phyloP scores from a whole-genome alignment of 2,329 filamentous ascomycete genomes.

The Claviceps arundinis region DNA sequence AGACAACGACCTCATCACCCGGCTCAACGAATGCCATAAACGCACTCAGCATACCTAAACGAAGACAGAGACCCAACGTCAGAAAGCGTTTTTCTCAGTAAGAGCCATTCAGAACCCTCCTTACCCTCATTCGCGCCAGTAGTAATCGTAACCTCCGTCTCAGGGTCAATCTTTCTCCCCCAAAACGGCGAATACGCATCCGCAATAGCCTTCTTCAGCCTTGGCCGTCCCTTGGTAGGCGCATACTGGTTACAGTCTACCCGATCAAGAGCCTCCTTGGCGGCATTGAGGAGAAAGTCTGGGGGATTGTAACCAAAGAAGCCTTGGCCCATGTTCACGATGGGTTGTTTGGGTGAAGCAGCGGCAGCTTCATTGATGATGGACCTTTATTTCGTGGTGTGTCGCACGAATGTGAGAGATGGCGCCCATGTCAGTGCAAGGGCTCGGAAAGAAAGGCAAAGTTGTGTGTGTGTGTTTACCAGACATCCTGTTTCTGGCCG shows the following conservation, averaged over 20 bases:
- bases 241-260: conserved; percentile 99
- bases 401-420: neutral
- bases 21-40: conserved; percentile 96
- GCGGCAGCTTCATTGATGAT: conserved; percentile 55
- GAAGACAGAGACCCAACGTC: neutral
- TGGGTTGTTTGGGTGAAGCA: conserved; percentile 48
- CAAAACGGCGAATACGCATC: conserved; percentile 87
- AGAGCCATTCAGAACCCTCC: neutral
- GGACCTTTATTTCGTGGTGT: conserved; percentile 28
- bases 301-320: conserved; percentile 93
- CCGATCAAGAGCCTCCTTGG: conserved; percentile 74
- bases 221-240: conserved; percentile 82
- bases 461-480: conserved; percentile 21
- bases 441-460: too few relatives aligned
- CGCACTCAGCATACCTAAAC: conserved; percentile 67
- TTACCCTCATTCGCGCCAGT: conserved; percentile 70
- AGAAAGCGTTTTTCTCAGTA: neutral
- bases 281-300: conserved; percentile 77
- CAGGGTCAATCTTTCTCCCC: conserved; percentile 67
- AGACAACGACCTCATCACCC: conserved; percentile 93
- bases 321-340: conserved; percentile 52
- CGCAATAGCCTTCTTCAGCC: conserved; percentile 84
- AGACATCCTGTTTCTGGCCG: conserved; percentile 38
- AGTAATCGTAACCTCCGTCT: conserved; percentile 89
- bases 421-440: neutral